These are phyloP conservation scores for Botryotinia convoluta DNA, from an alignment of 2,329 filamentous ascomycete species.

Conservation along the genomic window DNA sequence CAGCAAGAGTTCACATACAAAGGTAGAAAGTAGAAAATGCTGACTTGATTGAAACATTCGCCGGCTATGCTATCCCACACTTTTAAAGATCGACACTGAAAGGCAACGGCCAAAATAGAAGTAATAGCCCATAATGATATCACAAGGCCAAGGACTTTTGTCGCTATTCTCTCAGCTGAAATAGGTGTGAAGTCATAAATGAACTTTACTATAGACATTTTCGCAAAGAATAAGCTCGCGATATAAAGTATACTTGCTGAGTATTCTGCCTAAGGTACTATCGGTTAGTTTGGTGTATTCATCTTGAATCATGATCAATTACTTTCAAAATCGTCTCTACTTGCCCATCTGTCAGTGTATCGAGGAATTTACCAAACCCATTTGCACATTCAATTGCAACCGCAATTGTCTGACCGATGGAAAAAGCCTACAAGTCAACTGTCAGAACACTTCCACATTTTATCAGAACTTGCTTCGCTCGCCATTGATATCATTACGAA, in stretches of 20 bases:
- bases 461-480: background rate
- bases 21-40: background rate
- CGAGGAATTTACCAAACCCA: slow-evolving; percentile 13
- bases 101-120: background rate
- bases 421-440: background rate
- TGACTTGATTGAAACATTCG: slow-evolving; percentile 15
- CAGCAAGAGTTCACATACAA: background rate
- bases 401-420: slow-evolving; percentile 12
- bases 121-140: slow-evolving; percentile 18
- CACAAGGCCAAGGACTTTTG: background rate
- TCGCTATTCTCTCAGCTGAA: background rate
- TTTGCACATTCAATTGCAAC: slow-evolving; percentile 18
- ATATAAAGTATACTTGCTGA: slow-evolving; percentile 1
- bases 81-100: slow-evolving; percentile 12
- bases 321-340: slow-evolving; percentile 9
- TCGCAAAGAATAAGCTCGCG: slow-evolving; percentile 12
- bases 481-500: slow-evolving; percentile 9
- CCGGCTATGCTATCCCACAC: slow-evolving; percentile 14
- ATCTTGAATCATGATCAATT: background rate
- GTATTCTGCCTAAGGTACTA: background rate
- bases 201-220: slow-evolving; percentile 7
- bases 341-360: background rate
- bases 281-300: background rate
- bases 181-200: slow-evolving; percentile 1
- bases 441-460: background rate